Evolutionary conservation across 805 yeast genomes (phyloP).

Genomic region (Sporopachydermia quercuum): DNA sequence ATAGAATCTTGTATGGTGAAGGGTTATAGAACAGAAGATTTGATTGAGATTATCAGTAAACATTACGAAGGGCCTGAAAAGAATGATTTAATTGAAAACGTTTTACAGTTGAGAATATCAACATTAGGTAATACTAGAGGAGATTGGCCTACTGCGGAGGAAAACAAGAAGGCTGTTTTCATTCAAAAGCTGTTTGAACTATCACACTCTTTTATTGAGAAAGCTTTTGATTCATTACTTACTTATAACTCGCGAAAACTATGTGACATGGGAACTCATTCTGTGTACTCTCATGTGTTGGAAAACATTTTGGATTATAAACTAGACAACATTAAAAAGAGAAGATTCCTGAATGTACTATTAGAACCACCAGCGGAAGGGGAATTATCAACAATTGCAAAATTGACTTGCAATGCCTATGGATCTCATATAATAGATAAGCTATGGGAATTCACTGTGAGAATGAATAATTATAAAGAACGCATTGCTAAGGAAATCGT

Average conservation of each 20-base stretch:
- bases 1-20: constrained; percentile 49
- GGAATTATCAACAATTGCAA: constrained; percentile 26
- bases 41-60: constrained; percentile 26
- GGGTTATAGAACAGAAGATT: constrained; percentile 43
- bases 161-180: constrained; percentile 64
- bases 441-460: constrained; percentile 65
- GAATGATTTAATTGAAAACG: constrained; percentile 47
- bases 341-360: constrained; percentile 53
- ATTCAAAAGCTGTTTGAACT: constrained; percentile 59
- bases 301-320: constrained; percentile 42
- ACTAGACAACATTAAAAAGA: constrained; percentile 39
- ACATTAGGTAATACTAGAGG: constrained; percentile 71
- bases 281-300: constrained; percentile 81
- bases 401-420: constrained; percentile 66
- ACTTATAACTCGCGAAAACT: constrained; percentile 46
- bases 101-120: constrained; percentile 47
- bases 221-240: constrained; percentile 45
- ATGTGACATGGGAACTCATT: constrained; percentile 68
- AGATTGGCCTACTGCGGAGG: constrained; percentile 89
- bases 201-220: constrained; percentile 42
- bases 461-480: constrained; percentile 74
- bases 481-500: constrained; percentile 58
- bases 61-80: constrained; percentile 4
- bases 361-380: constrained; percentile 20
- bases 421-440: constrained; percentile 87